Evolutionary conservation across 345 rosid species (phyloP), one percentile per base, ranked within the genome.

Genomic region (Rubroshorea leprosula): DNA sequence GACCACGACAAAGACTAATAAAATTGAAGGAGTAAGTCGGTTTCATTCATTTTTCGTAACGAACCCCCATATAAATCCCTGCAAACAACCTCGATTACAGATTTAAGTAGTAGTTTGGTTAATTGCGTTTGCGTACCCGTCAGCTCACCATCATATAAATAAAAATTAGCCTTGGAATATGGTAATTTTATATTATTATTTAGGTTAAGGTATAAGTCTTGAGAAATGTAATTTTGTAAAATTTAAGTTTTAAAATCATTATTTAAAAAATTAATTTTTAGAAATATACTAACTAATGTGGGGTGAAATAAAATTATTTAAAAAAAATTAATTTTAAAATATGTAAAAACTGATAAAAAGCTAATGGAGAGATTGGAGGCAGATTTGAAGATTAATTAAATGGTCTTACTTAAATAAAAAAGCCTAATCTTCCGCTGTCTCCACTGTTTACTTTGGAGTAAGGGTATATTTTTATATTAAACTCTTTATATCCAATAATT

Each of bases 1-100:
- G 69, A 70, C 67, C 51, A 57, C 60, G 69, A 73, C 78, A 70
- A 65, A 62, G 67, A 68, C 65, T 71, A 65, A 62, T 68, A 57
- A 55, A 68, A 3, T 9, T 47, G 5, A 17, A 31, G 12, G 43
- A 18, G 50, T 49, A 69, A 41, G 65, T 73, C 68, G 70, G 61
- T 64, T 61, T 73, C 63, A 11, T 58, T 48, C 73, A 60, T 55
- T 57, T 11, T 54, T 48, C 73, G 57, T 51, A 58, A 23, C 45
- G 31, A 60, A 49, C 58, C 64, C 22, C 41, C 31, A 64, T 53
- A 48, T 54, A 75, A 61, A 64, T 53, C 63, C 74, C 39, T 49
- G 60, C 59, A 54, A 57, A 26, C 65, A 67, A 58, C 63, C 68
- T 69, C 55, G 64, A 57, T 43, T 14, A 57, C 52, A 53, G 65